Base-by-base conservation (phyloP, 1,284 basidiomycete species). In the Lignosus rhinocerotis region DNA sequence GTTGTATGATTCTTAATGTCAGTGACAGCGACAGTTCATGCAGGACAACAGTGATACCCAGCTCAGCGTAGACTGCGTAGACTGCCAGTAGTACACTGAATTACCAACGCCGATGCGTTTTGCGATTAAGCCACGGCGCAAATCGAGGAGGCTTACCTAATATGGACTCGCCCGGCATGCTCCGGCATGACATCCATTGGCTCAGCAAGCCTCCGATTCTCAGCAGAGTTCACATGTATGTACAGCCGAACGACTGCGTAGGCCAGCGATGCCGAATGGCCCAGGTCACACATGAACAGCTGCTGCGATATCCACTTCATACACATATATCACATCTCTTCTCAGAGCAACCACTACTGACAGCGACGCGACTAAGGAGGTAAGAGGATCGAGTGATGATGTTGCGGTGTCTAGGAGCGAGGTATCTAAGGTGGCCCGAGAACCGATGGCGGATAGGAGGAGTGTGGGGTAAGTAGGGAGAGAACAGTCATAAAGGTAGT, bases 401-500 rank as follows among this genome's bases (percentile, higher is more conserved):
- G 51, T 48, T 46, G 52, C 19, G 41, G 49, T 25, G 17, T 47
- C 48, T 51, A 56, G 55, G 58, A 53, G 61, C 51, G 46, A 60
- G 56, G 61, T 60, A 63, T 63, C 58, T 63, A 56, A 21, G 39
- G 50, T 12, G n/a, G 50, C 58, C 48, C 56, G 56, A 12, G 11
- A 12, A 21, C 38, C 31, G 48, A 45, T 52, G 38, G 12, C 32
- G 19, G 25, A 17, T n/a, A 8, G 39, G 11, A 16, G 41, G 10
- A 32, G 25, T 25, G 25, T 25, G 47, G 33, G 34, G 34, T 33
- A 39, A 31, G 32, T 48, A 21, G 51, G 55, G 39, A 19, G 48
- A 53, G n/a, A 51, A 39, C 25, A 25, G 53, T 59, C 57, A 53
- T 59, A 42, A 66, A 30, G 58, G 60, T 63, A 60, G 58, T 57